Evolutionary conservation across 306 rosid genomes (phyloP), one percentile per base, ranked within the genome.

Genomic region (Cotoneaster glaucophyllus): DNA sequence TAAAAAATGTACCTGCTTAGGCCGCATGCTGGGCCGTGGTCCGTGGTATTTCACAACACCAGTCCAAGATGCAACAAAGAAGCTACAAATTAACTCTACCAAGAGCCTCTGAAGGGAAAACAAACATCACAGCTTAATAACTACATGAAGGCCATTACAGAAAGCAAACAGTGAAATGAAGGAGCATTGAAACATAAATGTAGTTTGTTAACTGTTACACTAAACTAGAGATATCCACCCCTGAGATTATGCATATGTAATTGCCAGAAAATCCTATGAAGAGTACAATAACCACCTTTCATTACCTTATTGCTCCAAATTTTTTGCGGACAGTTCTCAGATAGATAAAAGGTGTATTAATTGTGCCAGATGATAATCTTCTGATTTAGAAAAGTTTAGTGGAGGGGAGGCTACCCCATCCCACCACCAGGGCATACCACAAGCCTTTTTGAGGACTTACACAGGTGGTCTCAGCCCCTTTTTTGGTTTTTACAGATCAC

Each of bases 61-160:
- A 74, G 99, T 95, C 99, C 99, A 95, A 58, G 99, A 95, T 58
- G 99, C 96, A 83, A 90, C 99, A 88, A 95, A 95, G 96, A 95
- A 92, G 85, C 97, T 77, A 80, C 98, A 95, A 66, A 95, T 90
- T 82, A 95, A 84, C 93, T 95, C 98, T 82, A 90, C 98, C 91
- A 95, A 86, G 41, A 68, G 67, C 84, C 98, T 89, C 98, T 92
- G 90, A 73, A 82, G 21, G 73, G 31, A 64, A 82, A 76, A 82
- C 12, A 67, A 77, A 65, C 26, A 32, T 58, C 56, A 74, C 15
- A 24, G 52, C 59, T 28, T 50, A 15, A 34, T 25, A 77, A 69
- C 48, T 18, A 21, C 74, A n/a, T 44, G 41, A 39, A 24, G 29
- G 11, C 8, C n/a, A 41, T 26, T 9, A 21, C 73, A 58, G 50